Base-by-base conservation (phyloP, 2,329 filamentous ascomycete genomes). In the Cordyceps cicadae region DNA sequence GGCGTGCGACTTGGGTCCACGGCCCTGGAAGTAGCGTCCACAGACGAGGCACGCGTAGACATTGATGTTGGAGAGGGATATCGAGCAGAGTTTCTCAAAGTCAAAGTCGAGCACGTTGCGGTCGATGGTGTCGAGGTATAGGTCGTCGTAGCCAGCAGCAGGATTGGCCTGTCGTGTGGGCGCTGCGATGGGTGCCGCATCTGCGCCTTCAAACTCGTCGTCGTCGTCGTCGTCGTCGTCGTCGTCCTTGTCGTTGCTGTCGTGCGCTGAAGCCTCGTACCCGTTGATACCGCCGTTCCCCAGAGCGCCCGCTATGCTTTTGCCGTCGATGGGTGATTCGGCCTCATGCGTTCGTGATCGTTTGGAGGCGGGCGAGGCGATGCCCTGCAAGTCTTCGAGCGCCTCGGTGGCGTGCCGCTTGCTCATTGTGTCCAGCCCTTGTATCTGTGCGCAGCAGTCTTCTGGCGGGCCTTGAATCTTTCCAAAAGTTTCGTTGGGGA, bases 11-110 rank as follows among this genome's bases (percentile, higher is more conserved):
- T 94, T 96, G 17, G 89, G 89, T 0, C 94, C 94, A 67, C 94
- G 85, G 58, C 94, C 94, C 74, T 97, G 92, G 73, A 89, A 99
- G 78, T 99, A 99, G 73, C 91, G 93, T n/a, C 94, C 94, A 73
- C 94, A 99, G 1, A 97, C 90, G 12, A 99, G 83, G 70, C 94
- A 99, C 11, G 94, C 94, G 73, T 99, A 99, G 50, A 99, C 92
- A 71, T 99, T 99, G 77, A 97, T 97, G 72, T 97, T 97, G 54
- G 92, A 96, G 8, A 99, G 82, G 39, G 91, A 96, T 66, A 99
- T 83, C 26, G 93, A 97, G 77, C 94, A 99, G 14, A 97, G 85
- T 79, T 99, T 99, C 73, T 99, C 94, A 72, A 99, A 99, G 75
- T 99, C 94, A 72, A 97, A 97, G 75, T 99, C 94, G 61, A 97